These are phyloP conservation scores for Neofusicoccum parvum DNA, from an alignment of 2,329 filamentous ascomycete species.

Conservation along the genomic window DNA sequence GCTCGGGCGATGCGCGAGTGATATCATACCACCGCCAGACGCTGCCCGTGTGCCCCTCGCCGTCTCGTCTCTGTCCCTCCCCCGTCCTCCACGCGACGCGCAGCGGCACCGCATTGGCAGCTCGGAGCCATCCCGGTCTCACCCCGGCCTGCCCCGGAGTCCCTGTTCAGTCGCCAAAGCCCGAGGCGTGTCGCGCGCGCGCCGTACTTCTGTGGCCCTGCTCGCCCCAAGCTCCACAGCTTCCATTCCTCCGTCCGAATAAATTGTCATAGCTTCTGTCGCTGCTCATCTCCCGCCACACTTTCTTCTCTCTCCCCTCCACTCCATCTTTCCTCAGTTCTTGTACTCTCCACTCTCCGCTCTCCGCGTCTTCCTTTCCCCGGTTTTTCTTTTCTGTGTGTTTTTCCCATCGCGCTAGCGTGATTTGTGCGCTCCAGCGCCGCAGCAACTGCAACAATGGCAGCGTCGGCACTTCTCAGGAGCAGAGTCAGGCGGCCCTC, in stretches of 20 bases:
- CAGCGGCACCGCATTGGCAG: background rate
- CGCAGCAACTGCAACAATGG: constrained; percentile 37
- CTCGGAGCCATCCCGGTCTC: background rate
- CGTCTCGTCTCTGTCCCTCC: background rate
- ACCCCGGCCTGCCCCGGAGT: constrained; percentile 10
- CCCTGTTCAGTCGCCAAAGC: background rate
- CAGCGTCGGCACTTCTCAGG: constrained; percentile 73
- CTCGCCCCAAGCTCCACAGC: constrained; percentile 3
- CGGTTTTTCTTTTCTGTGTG: background rate
- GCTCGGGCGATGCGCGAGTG: constrained; percentile 5
- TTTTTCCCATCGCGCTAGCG: background rate
- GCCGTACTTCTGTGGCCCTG: background rate
- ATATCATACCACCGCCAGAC: constrained; percentile 9
- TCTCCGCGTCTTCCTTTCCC: constrained; percentile 3
- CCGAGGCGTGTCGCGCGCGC: constrained; percentile 4
- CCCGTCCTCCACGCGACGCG: background rate
- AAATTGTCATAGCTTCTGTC: constrained; percentile 16
- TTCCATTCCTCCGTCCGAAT: constrained; percentile 19
- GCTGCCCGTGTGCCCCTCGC: background rate
- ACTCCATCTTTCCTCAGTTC: background rate
- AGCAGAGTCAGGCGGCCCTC: constrained; percentile 74
- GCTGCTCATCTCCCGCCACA: constrained; percentile 9
- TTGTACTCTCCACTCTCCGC: background rate
- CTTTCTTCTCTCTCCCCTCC: background rate
- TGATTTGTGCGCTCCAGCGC: background rate